These are phyloP conservation scores for Venturia oleaginea DNA, from an alignment of 2,329 filamentous ascomycete species.

Conservation along the genomic window DNA sequence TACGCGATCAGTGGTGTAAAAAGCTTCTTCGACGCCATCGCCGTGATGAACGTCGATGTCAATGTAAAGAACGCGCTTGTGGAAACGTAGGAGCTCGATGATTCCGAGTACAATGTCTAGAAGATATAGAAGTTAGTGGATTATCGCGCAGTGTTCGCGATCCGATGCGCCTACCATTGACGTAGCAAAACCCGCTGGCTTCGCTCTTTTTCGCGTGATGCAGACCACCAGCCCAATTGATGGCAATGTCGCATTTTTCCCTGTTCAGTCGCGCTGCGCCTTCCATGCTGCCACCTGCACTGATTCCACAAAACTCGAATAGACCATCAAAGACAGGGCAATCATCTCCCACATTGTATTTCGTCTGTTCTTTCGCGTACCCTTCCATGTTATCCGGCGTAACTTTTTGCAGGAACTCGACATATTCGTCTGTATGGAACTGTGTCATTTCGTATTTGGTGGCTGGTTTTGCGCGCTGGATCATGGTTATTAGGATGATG, in stretches of 20 bases:
- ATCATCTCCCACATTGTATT: constrained; percentile 56
- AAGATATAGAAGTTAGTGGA: constrained; percentile 4
- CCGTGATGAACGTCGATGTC: constrained; percentile 61
- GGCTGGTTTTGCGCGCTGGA: constrained; percentile 37
- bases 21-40: constrained; percentile 62
- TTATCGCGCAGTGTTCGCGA: neutral
- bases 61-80: constrained; percentile 56
- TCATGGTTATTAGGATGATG: neutral
- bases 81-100: constrained; percentile 54
- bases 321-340: constrained; percentile 60
- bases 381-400: constrained; percentile 98
- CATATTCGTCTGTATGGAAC: constrained; percentile 65
- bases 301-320: constrained; percentile 63
- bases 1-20: constrained; percentile 62
- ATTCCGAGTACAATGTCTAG: constrained; percentile 58
- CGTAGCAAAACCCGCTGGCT: constrained; percentile 39
- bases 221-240: constrained; percentile 43
- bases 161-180: constrained; percentile 31
- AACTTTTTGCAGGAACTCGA: constrained; percentile 70
- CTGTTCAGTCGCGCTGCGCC: constrained; percentile 59
- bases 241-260: constrained; percentile 58
- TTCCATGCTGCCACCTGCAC: constrained; percentile 61
- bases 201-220: constrained; percentile 42
- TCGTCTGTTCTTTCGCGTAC: constrained; percentile 82
- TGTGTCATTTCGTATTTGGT: constrained; percentile 65